Evolutionary conservation across 2,329 filamentous ascomycete genomes (phyloP), one percentile per base, ranked within the genome.

Genomic region (Hypoxylon sp.): DNA sequence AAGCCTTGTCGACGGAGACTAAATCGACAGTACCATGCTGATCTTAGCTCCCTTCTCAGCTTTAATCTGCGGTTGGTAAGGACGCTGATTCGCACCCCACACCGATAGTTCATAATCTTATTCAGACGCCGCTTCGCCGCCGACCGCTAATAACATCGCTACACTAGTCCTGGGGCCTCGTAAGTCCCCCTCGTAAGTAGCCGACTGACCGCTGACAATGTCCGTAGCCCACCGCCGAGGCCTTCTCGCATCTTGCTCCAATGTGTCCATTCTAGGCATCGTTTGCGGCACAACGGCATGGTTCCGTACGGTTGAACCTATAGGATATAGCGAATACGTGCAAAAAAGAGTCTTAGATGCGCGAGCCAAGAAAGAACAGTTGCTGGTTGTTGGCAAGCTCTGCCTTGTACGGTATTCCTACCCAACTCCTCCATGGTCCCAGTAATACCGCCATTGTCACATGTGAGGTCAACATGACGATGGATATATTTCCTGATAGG

Each of bases 101-200:
- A 68, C 65, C 55, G 62, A 70, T 70, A 68, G 65, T 70, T 70
- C 65, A 68, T 64, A 70, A 70, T 70, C 68, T 70, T 70, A 70
- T 66, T 70, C 68, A 70, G 68, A 70, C 68, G 68, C 68, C 68
- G 58, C 58, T 63, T 68, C 65, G 68, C 56, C 68, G 64, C 68
- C 53, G 50, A 46, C 61, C 48, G 31, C 54, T 52, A 56, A 59
- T 50, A 42, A 24, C 50, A n/a, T 51, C n/a, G 19, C 39, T 44
- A 44, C 13, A 59, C 51, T 66, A 66, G 52, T 57, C n/a, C 14
- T 56, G 8, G 14, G n/a, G 39, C 39, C 39, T 44, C 39, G 39
- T 22, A 19, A 44, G 39, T 44, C 39, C 29, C 39, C 37, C 51
- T 66, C 17, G 56, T 17, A 42, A 42, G 35, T 57, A 66, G 46